A percentile compares a stretch with the other conserved stretches of the same genome.
These are phyloP conservation scores for Aurinia saxatilis DNA, from an alignment of 345 rosid species.

Conservation along the genomic window DNA sequence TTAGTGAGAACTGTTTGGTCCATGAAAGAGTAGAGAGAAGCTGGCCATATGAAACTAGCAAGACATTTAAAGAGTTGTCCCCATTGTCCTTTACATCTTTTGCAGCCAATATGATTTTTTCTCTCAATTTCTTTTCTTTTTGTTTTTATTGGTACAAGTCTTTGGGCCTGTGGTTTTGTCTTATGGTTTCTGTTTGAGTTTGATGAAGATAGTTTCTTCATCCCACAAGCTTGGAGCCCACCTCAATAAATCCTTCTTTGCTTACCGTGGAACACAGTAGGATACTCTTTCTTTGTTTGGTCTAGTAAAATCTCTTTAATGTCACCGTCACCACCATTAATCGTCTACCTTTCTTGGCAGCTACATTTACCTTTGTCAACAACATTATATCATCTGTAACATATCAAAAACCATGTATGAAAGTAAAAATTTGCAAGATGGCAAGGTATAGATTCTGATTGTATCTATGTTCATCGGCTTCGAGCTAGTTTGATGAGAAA, in stretches of 20 bases:
- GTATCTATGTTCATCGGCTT: too few relatives aligned
- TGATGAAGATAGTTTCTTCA: slow-evolving; percentile 27
- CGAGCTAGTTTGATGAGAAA: not conserved
- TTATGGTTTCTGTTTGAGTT: slow-evolving; percentile 18
- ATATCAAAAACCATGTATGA: slow-evolving; percentile 1
- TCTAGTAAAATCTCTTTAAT: slow-evolving; percentile 27
- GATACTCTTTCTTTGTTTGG: slow-evolving; percentile 23
- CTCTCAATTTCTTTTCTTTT: not conserved
- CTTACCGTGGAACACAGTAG: slow-evolving; percentile 21
- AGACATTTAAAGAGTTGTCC: slow-evolving; percentile 21
- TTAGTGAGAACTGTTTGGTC: slow-evolving; percentile 13
- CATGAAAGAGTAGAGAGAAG: slow-evolving; percentile 19
- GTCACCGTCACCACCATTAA: slow-evolving; percentile 26
- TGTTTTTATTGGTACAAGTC: slow-evolving; percentile 6
- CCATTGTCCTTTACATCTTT: slow-evolving; percentile 29
- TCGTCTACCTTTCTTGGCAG: slow-evolving; percentile 33
- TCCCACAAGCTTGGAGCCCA: slow-evolving; percentile 31
- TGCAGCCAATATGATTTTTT: slow-evolving; percentile 10
- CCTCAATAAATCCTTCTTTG: slow-evolving; percentile 29
- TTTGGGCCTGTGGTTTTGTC: slow-evolving; percentile 20
- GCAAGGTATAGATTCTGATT: not conserved
- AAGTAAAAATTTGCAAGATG: not conserved
- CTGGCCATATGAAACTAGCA: slow-evolving; percentile 23
- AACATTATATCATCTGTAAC: slow-evolving; percentile 6
- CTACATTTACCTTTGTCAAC: slow-evolving; percentile 15